These are phyloP conservation scores for Pythium aphanidermatum DNA, from an alignment of 352 stramenopile species.

Conservation along the genomic window DNA sequence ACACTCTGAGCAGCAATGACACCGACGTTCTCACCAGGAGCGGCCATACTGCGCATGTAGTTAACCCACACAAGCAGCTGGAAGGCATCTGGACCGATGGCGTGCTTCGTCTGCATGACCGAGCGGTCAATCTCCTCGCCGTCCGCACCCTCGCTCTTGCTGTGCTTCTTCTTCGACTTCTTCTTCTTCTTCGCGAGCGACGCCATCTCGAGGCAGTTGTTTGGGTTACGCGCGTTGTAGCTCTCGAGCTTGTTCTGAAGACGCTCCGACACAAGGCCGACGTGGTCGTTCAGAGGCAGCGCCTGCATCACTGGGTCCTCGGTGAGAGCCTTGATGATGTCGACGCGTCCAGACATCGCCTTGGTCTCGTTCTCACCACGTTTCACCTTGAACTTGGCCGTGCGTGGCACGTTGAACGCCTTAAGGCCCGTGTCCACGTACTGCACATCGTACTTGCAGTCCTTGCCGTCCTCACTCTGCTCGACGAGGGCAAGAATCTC, in stretches of 20 bases:
- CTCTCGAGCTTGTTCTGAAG: conserved; percentile 71
- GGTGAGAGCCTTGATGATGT: conserved; percentile 63
- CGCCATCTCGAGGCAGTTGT: conserved; percentile 49
- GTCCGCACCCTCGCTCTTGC: conserved; percentile 24
- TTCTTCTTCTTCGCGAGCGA: conserved; percentile 69
- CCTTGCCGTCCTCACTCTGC: conserved; percentile 56
- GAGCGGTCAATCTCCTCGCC: conserved; percentile 55
- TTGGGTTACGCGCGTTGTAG: conserved; percentile 80
- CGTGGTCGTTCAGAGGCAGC: conserved; percentile 78
- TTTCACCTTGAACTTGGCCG: conserved; percentile 66
- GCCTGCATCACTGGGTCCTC: conserved; percentile 86
- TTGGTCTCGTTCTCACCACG: conserved; percentile 58
- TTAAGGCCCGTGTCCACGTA: conserved; percentile 83
- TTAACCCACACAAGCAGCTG: conserved; percentile 97
- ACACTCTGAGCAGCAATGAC: conserved; percentile 98
- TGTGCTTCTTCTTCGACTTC: conserved; percentile 67
- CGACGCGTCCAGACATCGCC: conserved; percentile 75
- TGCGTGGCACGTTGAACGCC: conserved; percentile 69
- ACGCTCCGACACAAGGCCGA: conserved; percentile 84
- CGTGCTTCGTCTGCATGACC: conserved; percentile 75
- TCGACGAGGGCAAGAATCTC: conserved; percentile 59
- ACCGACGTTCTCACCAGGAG: conserved; percentile 98
- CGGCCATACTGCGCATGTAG: conserved; percentile 94
- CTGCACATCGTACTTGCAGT: conserved; percentile 82
- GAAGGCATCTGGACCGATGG: conserved; percentile 73